Percentiles rank a stretch among this genome's conserved stretches.
phyloP scores from a whole-genome alignment of 768 basidiomycete species.

The Mycena amicta region DNA sequence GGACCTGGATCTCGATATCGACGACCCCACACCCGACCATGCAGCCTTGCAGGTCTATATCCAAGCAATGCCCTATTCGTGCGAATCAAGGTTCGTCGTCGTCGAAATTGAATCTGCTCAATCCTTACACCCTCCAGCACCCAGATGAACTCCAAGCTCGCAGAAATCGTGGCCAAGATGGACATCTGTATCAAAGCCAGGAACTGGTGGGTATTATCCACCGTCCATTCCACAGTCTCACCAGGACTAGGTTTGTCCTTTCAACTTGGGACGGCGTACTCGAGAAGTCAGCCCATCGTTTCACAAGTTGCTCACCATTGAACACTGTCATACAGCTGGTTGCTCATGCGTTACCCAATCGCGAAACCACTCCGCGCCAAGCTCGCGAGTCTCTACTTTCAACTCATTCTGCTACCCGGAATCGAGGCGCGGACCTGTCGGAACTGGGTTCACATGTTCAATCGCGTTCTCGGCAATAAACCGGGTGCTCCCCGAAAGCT shows the following conservation, averaged over 20 bases:
- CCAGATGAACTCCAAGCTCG: slow-evolving; percentile 71
- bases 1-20: slow-evolving; percentile 37
- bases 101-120: not conserved
- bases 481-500: slow-evolving; percentile 67
- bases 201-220: slow-evolving; percentile 73
- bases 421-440: slow-evolving; percentile 71
- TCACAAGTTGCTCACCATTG: slow-evolving; percentile 1
- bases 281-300: slow-evolving; percentile 57
- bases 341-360: slow-evolving; percentile 81
- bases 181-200: slow-evolving; percentile 70
- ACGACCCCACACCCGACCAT: slow-evolving; percentile 58
- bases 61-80: slow-evolving; percentile 69
- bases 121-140: slow-evolving; percentile 29
- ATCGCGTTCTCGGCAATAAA: slow-evolving; percentile 69
- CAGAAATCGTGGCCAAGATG: slow-evolving; percentile 70
- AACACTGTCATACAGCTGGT: slow-evolving; percentile 59
- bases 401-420: slow-evolving; percentile 76
- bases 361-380: slow-evolving; percentile 67
- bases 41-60: slow-evolving; percentile 67
- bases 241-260: slow-evolving; percentile 74
- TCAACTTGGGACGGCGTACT: slow-evolving; percentile 80
- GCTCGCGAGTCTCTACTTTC: slow-evolving; percentile 76
- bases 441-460: slow-evolving; percentile 79
- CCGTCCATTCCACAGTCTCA: no score
- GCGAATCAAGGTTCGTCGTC: slow-evolving; percentile 50